Evolutionary conservation across 2,329 filamentous ascomycete species (phyloP).

Genomic region (Coniella vitis): DNA sequence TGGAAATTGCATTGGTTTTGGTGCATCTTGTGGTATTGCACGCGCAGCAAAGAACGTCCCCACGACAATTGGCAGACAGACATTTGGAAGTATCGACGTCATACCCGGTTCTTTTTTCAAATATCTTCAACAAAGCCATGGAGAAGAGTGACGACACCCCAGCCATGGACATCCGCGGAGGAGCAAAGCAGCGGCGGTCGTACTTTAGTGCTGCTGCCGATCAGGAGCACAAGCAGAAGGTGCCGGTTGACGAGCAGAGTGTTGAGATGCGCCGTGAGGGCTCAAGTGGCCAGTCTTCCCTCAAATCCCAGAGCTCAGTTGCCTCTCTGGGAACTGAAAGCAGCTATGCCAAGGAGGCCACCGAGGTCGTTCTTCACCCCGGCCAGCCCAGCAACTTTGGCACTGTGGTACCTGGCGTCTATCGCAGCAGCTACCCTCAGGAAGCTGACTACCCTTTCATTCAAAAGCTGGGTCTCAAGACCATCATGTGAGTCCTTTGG

Average conservation of each 20-base stretch:
- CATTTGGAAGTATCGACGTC: background rate
- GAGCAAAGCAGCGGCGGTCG: constrained; percentile 11
- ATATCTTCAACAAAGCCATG: constrained; percentile 7
- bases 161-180: constrained; percentile 1
- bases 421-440: constrained; percentile 74
- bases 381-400: constrained; percentile 66
- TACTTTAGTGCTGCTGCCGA: constrained; percentile 6
- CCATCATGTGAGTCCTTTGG: constrained; percentile 66
- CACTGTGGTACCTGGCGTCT: constrained; percentile 65
- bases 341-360: constrained; percentile 3
- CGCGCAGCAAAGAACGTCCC: background rate
- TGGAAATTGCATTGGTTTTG: constrained; percentile 5
- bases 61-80: background rate
- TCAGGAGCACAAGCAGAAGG: background rate
- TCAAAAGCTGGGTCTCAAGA: constrained; percentile 62
- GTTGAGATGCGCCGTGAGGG: constrained; percentile 11
- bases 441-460: constrained; percentile 65
- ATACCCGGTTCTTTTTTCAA: background rate
- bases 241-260: constrained; percentile 7
- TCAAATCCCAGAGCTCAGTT: background rate
- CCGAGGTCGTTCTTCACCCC: background rate
- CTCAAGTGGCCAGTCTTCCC: constrained; percentile 9
- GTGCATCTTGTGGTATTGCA: constrained; percentile 7
- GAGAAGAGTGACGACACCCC: constrained; percentile 6
- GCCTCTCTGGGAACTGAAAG: constrained; percentile 11